Base-by-base conservation (phyloP, 2,329 filamentous ascomycete genomes). In the Diaporthe vexans region DNA sequence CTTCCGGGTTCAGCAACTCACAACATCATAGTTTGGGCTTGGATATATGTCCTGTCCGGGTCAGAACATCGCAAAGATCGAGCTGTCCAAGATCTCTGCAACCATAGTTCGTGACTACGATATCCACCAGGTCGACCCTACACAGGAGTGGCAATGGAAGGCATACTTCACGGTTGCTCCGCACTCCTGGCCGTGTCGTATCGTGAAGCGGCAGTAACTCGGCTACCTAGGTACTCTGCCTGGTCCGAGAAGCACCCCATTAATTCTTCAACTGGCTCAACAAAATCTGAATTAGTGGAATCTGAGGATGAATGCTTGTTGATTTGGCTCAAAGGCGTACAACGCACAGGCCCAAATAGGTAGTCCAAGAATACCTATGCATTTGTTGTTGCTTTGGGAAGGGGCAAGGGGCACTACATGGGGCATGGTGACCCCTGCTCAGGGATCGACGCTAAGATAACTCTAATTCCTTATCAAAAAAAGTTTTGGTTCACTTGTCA, bases 401-500 rank as follows among this genome's bases (percentile, higher is more conserved):
- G 40, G 17, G 40, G 40, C 40, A 17, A 43, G 40, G 40, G 40
- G 40, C 15, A 40, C 1, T 3, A 17, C 4, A 3, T 43, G 33
- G 24, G 2, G 46, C 48, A 61, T 63, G 68, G 57, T 19, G 15
- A 19, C 35, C 73, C 73, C 73, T 74, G 73, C 19, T 17, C 3
- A 3, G 3, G 2, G 59, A 68, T 68, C 40, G 58, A 40, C 81
- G 81, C 81, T 83, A 84, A 83, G 82, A 84, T 83, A 84, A 84
- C 81, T 78, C 81, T 83, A 81, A 74, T 74, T 77, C 71, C 74
- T 79, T 79, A 80, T 80, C 78, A 75, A 70, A 71, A 76, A 72
- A 68, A 70, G 52, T 74, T 71, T 71, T 77, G 77, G 70, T 43
- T 52, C 35, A 52, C 24, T 56, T 58, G 19, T 54, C 33, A 29